Percentiles rank a stretch among this genome's conserved stretches.
These are phyloP conservation scores for Xylariomycetidae sp. DNA, from an alignment of 2,329 filamentous ascomycete species.

Conservation along the genomic window DNA sequence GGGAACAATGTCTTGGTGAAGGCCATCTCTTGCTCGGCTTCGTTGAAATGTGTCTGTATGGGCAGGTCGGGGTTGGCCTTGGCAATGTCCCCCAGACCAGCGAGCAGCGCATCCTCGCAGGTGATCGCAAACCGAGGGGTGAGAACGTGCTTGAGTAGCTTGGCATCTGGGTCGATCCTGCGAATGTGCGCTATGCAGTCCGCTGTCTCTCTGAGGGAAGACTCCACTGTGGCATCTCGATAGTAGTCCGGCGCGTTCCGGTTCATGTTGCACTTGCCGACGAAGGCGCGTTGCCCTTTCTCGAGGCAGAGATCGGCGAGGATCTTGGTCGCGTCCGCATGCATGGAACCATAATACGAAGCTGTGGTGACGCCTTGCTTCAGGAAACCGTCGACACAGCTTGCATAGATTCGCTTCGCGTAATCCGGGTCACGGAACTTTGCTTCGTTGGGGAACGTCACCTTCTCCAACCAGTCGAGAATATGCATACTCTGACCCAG, in stretches of 20 bases:
- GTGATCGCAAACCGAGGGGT: constrained; percentile 60
- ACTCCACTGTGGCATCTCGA: constrained; percentile 39
- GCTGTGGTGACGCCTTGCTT: constrained; percentile 59
- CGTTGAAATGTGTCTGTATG: constrained; percentile 66
- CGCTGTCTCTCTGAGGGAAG: constrained; percentile 45
- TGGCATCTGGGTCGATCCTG: constrained; percentile 36
- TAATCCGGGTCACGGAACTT: constrained; percentile 52
- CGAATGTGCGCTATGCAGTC: constrained; percentile 45
- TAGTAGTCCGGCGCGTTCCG: constrained; percentile 52
- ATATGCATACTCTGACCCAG: constrained; percentile 48
- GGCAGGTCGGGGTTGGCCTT: constrained; percentile 41
- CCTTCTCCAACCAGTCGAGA: constrained; percentile 58
- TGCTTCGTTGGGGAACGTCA: constrained; percentile 62
- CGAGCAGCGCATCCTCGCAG: constrained; percentile 50
- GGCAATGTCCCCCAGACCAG: constrained; percentile 51
- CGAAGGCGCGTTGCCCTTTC: constrained; percentile 53
- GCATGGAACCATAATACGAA: constrained; percentile 54
- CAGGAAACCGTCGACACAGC: constrained; percentile 53
- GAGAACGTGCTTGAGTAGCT: constrained; percentile 44
- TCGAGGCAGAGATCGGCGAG: constrained; percentile 49
- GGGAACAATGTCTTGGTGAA: constrained; percentile 54
- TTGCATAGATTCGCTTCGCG: constrained; percentile 45
- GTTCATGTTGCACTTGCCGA: constrained; percentile 61
- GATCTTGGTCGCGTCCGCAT: constrained; percentile 51
- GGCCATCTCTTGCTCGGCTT: constrained; percentile 55